Percentiles rank a stretch among this genome's conserved stretches.
phyloP scores from a whole-genome alignment of 176 grass and related monocot genomes.

The Hyparrhenia diplandra region DNA sequence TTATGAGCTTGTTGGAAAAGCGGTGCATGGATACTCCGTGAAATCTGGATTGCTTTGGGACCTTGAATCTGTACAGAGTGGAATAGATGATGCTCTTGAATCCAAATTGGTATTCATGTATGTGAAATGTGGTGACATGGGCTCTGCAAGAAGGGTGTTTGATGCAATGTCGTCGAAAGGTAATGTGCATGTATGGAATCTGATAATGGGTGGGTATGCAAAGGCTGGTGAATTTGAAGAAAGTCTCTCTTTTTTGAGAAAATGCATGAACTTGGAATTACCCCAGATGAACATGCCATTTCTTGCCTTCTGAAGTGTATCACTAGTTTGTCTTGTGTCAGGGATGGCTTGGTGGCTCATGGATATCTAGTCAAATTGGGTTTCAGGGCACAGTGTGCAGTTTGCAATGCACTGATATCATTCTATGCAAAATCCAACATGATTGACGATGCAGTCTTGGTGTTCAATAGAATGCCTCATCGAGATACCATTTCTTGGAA shows the following conservation, averaged over 20 bases:
- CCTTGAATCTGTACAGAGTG: slow-evolving; percentile 19
- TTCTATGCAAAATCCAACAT: slow-evolving; percentile 64
- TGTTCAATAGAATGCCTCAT: slow-evolving; percentile 70
- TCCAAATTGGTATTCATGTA: slow-evolving; percentile 85
- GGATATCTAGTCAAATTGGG: slow-evolving; percentile 63
- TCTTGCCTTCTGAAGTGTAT: slow-evolving; percentile 71
- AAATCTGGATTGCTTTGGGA: slow-evolving; percentile 50
- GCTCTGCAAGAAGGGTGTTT: slow-evolving; percentile 57
- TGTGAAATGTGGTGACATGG: slow-evolving; percentile 64
- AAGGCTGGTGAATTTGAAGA: slow-evolving; percentile 50
- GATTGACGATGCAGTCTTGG: slow-evolving; percentile 41
- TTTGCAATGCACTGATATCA: slow-evolving; percentile 61
- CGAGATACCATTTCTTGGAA: slow-evolving; percentile 84
- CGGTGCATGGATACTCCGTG: slow-evolving; percentile 62
- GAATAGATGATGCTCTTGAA: slow-evolving; percentile 51
- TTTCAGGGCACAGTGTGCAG: slow-evolving; percentile 56
- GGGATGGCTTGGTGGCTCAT: slow-evolving; percentile 52
- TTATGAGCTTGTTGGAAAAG: slow-evolving; percentile 46
- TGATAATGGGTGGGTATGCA: slow-evolving; percentile 63
- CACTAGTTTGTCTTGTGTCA: slow-evolving; percentile 35
- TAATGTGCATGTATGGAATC: slow-evolving; percentile 55
- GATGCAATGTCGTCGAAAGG: slow-evolving; percentile 40
- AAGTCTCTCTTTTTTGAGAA: slow-evolving; percentile 65
- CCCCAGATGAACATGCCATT: slow-evolving; percentile 56
- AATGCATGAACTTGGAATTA: slow-evolving; percentile 47